phyloP scores from a whole-genome alignment of 192 early-diverging fungal species.

The Chytriomyces sp. region DNA sequence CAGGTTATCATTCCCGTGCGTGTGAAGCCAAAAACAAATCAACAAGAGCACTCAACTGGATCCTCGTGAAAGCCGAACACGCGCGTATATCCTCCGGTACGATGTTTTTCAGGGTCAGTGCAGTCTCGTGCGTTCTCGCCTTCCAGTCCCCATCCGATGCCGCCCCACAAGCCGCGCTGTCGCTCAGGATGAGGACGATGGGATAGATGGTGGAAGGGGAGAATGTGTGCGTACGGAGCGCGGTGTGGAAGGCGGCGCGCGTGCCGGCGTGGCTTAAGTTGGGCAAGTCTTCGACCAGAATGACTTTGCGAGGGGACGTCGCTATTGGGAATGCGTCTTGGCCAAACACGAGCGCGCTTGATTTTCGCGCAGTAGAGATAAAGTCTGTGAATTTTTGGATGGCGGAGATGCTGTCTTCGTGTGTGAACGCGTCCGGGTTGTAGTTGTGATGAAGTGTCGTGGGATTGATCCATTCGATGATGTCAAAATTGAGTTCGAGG shows the following conservation, averaged over 20 bases:
- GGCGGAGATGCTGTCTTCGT: neutral
- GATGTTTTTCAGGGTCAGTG: constrained; percentile 9
- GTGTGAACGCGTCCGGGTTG: neutral
- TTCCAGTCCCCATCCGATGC: neutral
- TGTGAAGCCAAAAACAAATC: neutral
- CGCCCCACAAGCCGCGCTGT: constrained; percentile 6
- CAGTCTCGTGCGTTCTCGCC: neutral
- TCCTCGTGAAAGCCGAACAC: constrained; percentile 24
- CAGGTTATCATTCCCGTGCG: neutral
- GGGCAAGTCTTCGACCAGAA: constrained; percentile 51
- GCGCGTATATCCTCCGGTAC: constrained; percentile 39
- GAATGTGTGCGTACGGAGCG: constrained; percentile 31
- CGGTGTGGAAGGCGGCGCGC: constrained; percentile 33
- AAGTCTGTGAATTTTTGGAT: constrained; percentile 25
- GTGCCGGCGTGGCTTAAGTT: constrained; percentile 33
- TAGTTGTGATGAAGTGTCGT: constrained; percentile 23
- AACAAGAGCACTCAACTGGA: constrained; percentile 33
- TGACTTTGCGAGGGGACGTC: constrained; percentile 29
- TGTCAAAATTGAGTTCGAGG: constrained; percentile 41
- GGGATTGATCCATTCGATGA: constrained; percentile 52
- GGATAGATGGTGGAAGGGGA: constrained; percentile 30
- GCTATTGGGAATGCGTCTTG: constrained; percentile 1
- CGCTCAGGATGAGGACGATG: constrained; percentile 44
- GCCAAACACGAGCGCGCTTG: constrained; percentile 18
- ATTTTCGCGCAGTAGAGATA: constrained; percentile 15